Percentiles rank a stretch among this genome's conserved stretches.
Evolutionary conservation across 495 filamentous ascomycete species (phyloP).

Genomic region (Physcia stellaris): DNA sequence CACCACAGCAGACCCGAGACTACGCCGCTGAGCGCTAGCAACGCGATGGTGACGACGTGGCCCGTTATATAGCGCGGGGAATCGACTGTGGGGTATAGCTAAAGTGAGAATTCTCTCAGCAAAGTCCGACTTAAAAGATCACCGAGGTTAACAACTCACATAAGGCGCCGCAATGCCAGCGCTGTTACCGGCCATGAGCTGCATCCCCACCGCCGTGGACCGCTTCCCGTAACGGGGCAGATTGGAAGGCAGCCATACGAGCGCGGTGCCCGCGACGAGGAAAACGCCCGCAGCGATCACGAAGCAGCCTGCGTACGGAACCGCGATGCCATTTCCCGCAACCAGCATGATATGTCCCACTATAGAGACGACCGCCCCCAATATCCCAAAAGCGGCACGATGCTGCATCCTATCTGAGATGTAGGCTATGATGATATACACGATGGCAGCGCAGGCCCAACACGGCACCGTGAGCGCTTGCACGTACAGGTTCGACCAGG

Average conservation of each 20-base stretch:
- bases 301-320: conserved; percentile 44
- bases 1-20: conserved; percentile 41
- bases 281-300: conserved; percentile 38
- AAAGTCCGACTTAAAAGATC: not conserved
- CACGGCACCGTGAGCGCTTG: conserved; percentile 34
- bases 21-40: conserved; percentile 33
- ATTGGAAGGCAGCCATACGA: conserved; percentile 45
- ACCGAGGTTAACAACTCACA: conserved; percentile 9
- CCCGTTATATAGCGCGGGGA: conserved; percentile 35
- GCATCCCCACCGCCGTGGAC: conserved; percentile 39
- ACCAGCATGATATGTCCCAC: conserved; percentile 39
- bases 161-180: conserved; percentile 40
- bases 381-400: conserved; percentile 28
- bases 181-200: conserved; percentile 44
- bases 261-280: conserved; percentile 34
- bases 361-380: conserved; percentile 31
- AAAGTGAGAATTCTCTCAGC: not conserved
- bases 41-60: conserved; percentile 39
- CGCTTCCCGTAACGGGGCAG: conserved; percentile 43
- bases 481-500: conserved; percentile 33
- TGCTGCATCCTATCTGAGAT: conserved; percentile 26
- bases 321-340: conserved; percentile 21
- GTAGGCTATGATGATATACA: conserved; percentile 29
- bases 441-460: conserved; percentile 28
- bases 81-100: conserved; percentile 26